Evolutionary conservation across 345 rosid species (phyloP).

Genomic region (Mallotus nudiflorus): DNA sequence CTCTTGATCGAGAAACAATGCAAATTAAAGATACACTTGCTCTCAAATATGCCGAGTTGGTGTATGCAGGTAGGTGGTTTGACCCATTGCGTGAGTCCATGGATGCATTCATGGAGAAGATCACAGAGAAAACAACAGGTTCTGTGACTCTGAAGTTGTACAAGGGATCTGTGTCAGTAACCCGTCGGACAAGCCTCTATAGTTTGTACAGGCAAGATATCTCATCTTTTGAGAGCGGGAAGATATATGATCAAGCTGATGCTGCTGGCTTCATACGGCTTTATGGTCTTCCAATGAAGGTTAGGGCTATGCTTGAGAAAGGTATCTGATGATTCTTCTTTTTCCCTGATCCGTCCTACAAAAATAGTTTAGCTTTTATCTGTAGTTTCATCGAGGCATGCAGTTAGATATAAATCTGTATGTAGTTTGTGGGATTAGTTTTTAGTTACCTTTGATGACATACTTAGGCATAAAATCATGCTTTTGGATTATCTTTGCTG

Average conservation of each 20-base stretch:
- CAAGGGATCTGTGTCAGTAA: slow-evolving; percentile 70
- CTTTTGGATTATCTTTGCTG: too few species aligned
- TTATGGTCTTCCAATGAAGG: slow-evolving; percentile 81
- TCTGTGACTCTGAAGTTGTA: slow-evolving; percentile 72
- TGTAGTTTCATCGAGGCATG: too few species aligned
- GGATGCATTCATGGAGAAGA: slow-evolving; percentile 86
- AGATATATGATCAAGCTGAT: slow-evolving; percentile 87
- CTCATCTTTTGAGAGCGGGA: slow-evolving; percentile 80
- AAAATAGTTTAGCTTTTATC: too few species aligned
- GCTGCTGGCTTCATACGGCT: slow-evolving; percentile 83
- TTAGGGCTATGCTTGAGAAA: slow-evolving; percentile 78
- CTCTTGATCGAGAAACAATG: slow-evolving; percentile 80
- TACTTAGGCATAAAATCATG: too few species aligned
- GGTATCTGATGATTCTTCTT: slow-evolving; percentile 37
- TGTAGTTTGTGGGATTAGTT: too few species aligned
- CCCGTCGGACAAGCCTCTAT: slow-evolving; percentile 62
- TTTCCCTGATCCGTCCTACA: too few species aligned
- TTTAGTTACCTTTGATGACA: too few species aligned
- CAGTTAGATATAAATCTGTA: too few species aligned
- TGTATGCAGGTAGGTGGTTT: slow-evolving; percentile 96
- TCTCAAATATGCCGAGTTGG: slow-evolving; percentile 84
- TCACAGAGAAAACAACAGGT: slow-evolving; percentile 71
- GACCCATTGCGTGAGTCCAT: slow-evolving; percentile 79
- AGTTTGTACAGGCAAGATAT: slow-evolving; percentile 89
- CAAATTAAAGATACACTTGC: slow-evolving; percentile 78